These are phyloP conservation scores for Aplosporella prunicola DNA, from an alignment of 2,329 filamentous ascomycete genomes.

Conservation along the genomic window DNA sequence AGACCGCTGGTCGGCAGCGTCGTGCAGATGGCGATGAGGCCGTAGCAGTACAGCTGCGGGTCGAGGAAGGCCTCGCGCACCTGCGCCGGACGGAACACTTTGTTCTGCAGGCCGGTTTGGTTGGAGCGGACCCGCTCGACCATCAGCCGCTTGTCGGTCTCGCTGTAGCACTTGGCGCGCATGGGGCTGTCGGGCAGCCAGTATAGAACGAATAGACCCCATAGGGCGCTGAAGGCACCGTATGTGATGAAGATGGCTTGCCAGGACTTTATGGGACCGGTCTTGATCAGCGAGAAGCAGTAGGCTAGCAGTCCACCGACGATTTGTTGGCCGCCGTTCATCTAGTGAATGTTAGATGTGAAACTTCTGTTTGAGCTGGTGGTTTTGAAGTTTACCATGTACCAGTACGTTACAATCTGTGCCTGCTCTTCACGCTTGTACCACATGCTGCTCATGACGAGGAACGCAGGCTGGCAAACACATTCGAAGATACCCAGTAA, in stretches of 20 bases:
- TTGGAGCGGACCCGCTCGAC: constrained; percentile 44
- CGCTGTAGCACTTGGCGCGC: constrained; percentile 47
- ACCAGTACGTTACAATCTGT: constrained; percentile 47
- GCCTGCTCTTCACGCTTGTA: constrained; percentile 51
- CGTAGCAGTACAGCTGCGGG: constrained; percentile 48
- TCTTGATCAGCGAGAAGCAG: constrained; percentile 47
- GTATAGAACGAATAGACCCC: constrained; percentile 41
- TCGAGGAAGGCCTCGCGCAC: constrained; percentile 43
- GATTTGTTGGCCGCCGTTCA: constrained; percentile 66
- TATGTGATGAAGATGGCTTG: constrained; percentile 26
- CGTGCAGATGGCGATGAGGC: constrained; percentile 58
- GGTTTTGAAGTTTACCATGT: constrained; percentile 42
- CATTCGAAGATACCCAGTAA: constrained; percentile 48
- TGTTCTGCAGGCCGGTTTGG: constrained; percentile 32
- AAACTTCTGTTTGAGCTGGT: not conserved
- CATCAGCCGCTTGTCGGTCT: constrained; percentile 49
- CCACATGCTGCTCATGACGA: constrained; percentile 51
- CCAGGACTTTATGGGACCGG: constrained; percentile 49
- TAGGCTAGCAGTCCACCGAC: constrained; percentile 52
- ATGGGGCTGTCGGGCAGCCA: constrained; percentile 58
- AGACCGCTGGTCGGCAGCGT: constrained; percentile 65
- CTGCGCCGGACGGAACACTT: constrained; percentile 44
- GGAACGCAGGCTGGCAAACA: constrained; percentile 50
- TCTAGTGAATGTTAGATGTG: constrained; percentile 34
- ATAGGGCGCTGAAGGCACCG: constrained; percentile 40